A percentile compares a stretch with the other conserved stretches of the same genome.
Evolutionary conservation across 2,329 filamentous ascomycete species (phyloP).

Genomic region (Talaromyces sp.): DNA sequence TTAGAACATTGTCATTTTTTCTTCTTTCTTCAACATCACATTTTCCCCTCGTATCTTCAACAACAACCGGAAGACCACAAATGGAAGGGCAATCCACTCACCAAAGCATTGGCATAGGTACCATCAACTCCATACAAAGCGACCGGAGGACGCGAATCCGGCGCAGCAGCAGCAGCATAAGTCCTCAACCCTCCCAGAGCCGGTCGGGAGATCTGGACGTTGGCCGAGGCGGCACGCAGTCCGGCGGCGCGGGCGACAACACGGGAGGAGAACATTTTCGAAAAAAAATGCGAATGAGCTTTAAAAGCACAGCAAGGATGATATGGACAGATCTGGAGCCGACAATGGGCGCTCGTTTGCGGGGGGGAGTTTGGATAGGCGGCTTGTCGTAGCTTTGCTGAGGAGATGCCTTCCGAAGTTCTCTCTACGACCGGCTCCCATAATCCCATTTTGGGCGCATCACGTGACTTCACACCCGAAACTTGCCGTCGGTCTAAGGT

Average conservation of each 20-base stretch:
- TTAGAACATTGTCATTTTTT: neutral
- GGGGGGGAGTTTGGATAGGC: neutral
- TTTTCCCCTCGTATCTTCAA: neutral
- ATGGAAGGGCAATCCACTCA: slow-evolving; percentile 48
- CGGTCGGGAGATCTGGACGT: slow-evolving; percentile 29
- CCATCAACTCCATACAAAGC: slow-evolving; percentile 93
- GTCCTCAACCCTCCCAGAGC: slow-evolving; percentile 53
- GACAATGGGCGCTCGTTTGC: neutral
- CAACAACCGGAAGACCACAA: too few relatives aligned
- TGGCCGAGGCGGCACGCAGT: slow-evolving; percentile 50
- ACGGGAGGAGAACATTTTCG: slow-evolving; percentile 52
- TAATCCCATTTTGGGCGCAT: neutral
- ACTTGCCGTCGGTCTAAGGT: slow-evolving; percentile 2
- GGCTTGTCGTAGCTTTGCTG: slow-evolving; percentile 2
- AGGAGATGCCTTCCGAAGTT: slow-evolving; percentile 11
- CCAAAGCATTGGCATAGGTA: slow-evolving; percentile 96
- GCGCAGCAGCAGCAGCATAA: slow-evolving; percentile 55
- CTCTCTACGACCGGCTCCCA: slow-evolving; percentile 1
- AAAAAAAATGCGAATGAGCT: neutral
- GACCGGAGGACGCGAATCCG: slow-evolving; percentile 73
- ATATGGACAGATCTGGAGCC: neutral
- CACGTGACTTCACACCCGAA: slow-evolving; percentile 5
- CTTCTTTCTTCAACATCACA: neutral
- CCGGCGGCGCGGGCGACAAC: slow-evolving; percentile 48
- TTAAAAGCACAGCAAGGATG: neutral